These are phyloP conservation scores for Entophlyctis luteolus DNA, from an alignment of 192 early-diverging fungal genomes.

Conservation along the genomic window DNA sequence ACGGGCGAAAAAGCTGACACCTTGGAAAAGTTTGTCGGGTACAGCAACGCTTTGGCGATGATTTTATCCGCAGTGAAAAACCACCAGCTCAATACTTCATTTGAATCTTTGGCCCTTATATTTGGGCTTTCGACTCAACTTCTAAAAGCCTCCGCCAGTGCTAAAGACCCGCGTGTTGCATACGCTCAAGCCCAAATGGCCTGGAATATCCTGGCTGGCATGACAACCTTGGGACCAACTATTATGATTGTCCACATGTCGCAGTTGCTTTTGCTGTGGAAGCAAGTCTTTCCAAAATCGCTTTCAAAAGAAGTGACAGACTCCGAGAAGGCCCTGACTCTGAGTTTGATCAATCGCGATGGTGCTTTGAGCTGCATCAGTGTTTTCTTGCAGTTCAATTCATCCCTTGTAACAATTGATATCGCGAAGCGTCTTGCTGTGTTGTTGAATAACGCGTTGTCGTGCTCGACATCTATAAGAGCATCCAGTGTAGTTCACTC, in stretches of 20 bases:
- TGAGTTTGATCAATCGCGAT: constrained; percentile 48
- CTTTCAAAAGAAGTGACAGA: constrained; percentile 61
- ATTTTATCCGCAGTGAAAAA: constrained; percentile 65
- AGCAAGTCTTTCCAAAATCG: constrained; percentile 69
- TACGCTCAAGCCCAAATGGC: constrained; percentile 65
- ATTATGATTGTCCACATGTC: constrained; percentile 76
- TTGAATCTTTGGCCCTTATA: constrained; percentile 73
- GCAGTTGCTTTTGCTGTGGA: constrained; percentile 76
- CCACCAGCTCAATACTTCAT: constrained; percentile 66
- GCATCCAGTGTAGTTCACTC: constrained; percentile 1
- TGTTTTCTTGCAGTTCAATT: constrained; percentile 68
- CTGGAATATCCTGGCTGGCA: constrained; percentile 71
- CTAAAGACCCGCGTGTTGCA: constrained; percentile 57
- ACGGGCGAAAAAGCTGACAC: constrained; percentile 48
- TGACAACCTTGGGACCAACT: constrained; percentile 76
- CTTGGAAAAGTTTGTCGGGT: constrained; percentile 54
- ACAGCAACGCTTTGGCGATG: constrained; percentile 62
- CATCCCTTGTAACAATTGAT: constrained; percentile 61
- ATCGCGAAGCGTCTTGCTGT: constrained; percentile 74
- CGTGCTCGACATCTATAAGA: constrained; percentile 7
- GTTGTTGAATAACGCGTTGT: constrained; percentile 66
- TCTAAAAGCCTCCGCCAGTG: constrained; percentile 47
- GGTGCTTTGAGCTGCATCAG: constrained; percentile 68
- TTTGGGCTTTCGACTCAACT: constrained; percentile 74
- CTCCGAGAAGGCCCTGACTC: constrained; percentile 64